Conservation (phyloP, 352 stramenopile species). For the Phytophthora megakarya region DNA sequence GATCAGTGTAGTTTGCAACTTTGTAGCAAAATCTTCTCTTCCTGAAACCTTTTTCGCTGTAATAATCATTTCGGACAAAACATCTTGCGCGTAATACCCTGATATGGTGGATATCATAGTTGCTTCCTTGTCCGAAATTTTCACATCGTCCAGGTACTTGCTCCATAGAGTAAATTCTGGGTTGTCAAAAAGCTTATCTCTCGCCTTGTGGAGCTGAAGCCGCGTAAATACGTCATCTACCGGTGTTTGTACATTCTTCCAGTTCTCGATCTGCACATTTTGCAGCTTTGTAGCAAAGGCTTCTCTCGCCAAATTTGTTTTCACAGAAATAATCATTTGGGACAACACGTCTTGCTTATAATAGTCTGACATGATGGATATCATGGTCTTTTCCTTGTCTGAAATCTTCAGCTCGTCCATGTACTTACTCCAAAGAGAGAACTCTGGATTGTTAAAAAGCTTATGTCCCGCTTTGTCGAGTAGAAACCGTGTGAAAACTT, state of each 20-base stretch:
- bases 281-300: not conserved
- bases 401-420: not conserved
- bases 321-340: not conserved
- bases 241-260: not conserved
- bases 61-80: not conserved
- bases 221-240: conserved; percentile 4
- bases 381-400: not conserved
- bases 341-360: not conserved
- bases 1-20: not conserved
- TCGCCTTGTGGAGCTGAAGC: too few relatives aligned
- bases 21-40: not conserved
- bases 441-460: not conserved
- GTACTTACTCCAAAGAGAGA: not conserved
- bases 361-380: not conserved
- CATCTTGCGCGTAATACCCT: too few relatives aligned
- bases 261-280: not conserved
- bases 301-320: not conserved
- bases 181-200: not conserved
- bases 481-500: conserved; percentile 3
- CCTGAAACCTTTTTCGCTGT: not conserved
- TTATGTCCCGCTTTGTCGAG: not conserved
- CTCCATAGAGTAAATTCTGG: not conserved
- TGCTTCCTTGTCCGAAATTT: too few relatives aligned
- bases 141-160: not conserved
- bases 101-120: too few relatives aligned